Evolutionary conservation across 352 stramenopile species (phyloP), one percentile per base, ranked within the genome.

Genomic region (Blastocystis sp.): DNA sequence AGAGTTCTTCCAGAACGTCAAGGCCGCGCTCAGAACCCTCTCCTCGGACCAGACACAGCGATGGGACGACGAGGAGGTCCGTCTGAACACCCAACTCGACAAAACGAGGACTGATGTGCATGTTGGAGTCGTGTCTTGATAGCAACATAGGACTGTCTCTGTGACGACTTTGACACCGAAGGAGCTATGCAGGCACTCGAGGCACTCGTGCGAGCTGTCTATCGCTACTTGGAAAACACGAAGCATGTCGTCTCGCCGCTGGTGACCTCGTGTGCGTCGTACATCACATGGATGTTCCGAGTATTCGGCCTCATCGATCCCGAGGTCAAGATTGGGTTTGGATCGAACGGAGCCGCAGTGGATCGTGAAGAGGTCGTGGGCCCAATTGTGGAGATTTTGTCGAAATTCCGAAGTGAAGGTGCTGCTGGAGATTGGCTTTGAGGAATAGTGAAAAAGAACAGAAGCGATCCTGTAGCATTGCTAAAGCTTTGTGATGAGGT

Each of bases 1-100:
- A 50, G 93, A 98, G 79, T 98, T 97, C 90, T 98, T 98, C 91
- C 94, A 96, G 59, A 97, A 97, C 91, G 93, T 98, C 76, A 97
- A 98, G 92, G 94, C 93, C 66, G 53, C 91, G 18, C 87, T 93
- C 5, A 66, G 92, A n/a, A 41, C 30, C 34, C 62, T 82, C 8
- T 47, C 59, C 64, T 34, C 41, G n/a, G 69, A 82, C 81, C 53
- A 37, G 64, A 30, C 39, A 45, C 93, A 95, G 90, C 95, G 94
- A 91, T 95, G 93, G 93, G 92, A 91, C 7, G 89, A 92, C 0
- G 91, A 91, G 2, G 94, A 97, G 90, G 94, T 95, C 90, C 90
- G 92, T 13, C 92, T 97, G 47, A 92, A 94, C 78, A 90, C 87
- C 20, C 91, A 91, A 53, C 66, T 96, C 43, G 78, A 95, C 3